Conservation (phyloP, 192 early-diverging fungal genomes). For the Kickxella alabastrina region DNA sequence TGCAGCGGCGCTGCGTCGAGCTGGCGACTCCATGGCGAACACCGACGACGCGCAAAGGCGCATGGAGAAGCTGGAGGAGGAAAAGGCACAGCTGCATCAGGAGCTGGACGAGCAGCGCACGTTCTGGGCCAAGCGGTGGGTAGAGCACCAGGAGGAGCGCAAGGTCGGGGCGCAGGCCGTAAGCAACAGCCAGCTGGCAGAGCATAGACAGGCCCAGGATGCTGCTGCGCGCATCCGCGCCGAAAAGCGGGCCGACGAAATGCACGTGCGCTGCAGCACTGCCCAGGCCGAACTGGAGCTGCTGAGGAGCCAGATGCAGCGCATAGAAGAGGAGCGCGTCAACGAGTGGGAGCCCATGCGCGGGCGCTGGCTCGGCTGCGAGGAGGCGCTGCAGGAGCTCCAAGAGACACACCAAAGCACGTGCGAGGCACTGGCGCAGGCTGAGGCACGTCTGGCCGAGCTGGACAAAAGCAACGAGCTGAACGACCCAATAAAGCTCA, state of each 20-base stretch:
- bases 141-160: conserved; percentile 23
- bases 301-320: conserved; percentile 9
- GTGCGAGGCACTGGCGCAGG: conserved; percentile 36
- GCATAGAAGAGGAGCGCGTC: conserved; percentile 14
- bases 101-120: conserved; percentile 33
- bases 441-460: conserved; percentile 32
- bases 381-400: conserved; percentile 39
- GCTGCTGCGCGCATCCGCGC: conserved; percentile 32
- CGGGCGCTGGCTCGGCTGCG: conserved; percentile 31
- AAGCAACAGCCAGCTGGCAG: neutral
- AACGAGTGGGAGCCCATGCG: conserved; percentile 46
- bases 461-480: conserved; percentile 16
- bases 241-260: conserved; percentile 23
- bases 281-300: conserved; percentile 19
- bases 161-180: neutral
- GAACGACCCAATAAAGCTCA: conserved; percentile 7
- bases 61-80: conserved; percentile 28
- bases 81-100: conserved; percentile 15
- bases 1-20: conserved; percentile 22
- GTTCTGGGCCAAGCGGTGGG: conserved; percentile 32
- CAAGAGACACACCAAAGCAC: conserved; percentile 41
- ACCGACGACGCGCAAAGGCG: conserved; percentile 13
- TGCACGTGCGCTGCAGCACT: conserved; percentile 14
- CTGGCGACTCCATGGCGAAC: conserved; percentile 8
- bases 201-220: conserved; percentile 15